Conservation (phyloP, 495 filamentous ascomycete genomes). For the Penicillium daleae region DNA sequence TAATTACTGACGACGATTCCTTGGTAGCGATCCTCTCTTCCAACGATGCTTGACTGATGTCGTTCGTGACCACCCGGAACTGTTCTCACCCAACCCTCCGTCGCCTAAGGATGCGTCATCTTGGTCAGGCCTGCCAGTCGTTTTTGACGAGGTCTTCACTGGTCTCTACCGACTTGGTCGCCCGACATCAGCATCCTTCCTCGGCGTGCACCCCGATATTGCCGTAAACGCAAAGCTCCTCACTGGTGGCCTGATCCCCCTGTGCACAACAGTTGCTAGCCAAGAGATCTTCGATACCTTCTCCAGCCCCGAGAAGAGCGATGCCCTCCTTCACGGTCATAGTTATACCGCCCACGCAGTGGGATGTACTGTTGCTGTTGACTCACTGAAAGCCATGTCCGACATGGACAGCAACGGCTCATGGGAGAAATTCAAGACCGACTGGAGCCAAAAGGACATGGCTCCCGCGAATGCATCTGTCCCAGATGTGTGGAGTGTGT, state of each 20-base stretch:
- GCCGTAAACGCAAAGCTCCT: conserved; percentile 78
- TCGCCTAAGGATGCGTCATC: conserved; percentile 22
- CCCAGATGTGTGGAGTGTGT: conserved; percentile 65
- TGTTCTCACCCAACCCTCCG: conserved; percentile 41
- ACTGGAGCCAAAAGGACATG: conserved; percentile 36
- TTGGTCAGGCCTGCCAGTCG: conserved; percentile 74
- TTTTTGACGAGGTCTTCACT: conserved; percentile 84
- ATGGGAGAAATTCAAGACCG: conserved; percentile 53
- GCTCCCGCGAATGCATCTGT: conserved; percentile 11
- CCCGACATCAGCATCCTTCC: conserved; percentile 64
- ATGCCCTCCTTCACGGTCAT: conserved; percentile 77
- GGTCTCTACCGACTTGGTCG: conserved; percentile 78
- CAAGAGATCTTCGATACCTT: conserved; percentile 74
- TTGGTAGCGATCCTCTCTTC: conserved; percentile 71
- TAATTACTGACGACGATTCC: conserved; percentile 19
- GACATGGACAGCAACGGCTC: conserved; percentile 54
- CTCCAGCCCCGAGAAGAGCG: conserved; percentile 64
- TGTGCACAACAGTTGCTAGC: conserved; percentile 70
- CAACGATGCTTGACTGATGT: conserved; percentile 66
- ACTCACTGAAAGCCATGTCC: conserved; percentile 58
- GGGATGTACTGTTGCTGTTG: conserved; percentile 71
- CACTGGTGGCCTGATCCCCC: conserved; percentile 76
- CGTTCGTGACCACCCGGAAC: conserved; percentile 57
- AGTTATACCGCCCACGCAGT: conserved; percentile 81
- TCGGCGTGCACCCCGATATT: conserved; percentile 68